A percentile compares a stretch with the other conserved stretches of the same genome.
Conservation (phyloP, 306 rosid species). For the Neltuma alba region DNA sequence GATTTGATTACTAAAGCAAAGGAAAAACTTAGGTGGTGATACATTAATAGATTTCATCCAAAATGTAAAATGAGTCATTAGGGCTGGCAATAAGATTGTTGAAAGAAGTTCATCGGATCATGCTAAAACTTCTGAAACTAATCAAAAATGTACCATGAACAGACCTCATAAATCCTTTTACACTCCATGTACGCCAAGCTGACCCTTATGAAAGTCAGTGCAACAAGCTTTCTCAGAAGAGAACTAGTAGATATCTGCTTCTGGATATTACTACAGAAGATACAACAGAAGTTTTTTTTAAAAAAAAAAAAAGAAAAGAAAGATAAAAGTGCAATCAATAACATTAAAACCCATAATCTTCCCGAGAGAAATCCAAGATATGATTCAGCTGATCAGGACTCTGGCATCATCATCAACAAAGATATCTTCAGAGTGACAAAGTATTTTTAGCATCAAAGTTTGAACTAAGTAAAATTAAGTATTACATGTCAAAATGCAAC, state of each 20-base stretch:
- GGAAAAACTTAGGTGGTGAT: background rate
- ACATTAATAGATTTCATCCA: background rate
- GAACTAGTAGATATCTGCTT: conserved; percentile 84
- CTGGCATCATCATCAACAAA: conserved; percentile 18
- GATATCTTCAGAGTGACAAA: conserved; percentile 15
- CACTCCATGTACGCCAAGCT: conserved; percentile 89
- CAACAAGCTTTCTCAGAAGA: conserved; percentile 70
- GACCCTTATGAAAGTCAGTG: conserved; percentile 65
- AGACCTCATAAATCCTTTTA: conserved; percentile 90
- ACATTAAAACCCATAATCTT: conserved; percentile 7
- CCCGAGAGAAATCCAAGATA: conserved; percentile 20
- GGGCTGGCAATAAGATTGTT: conserved; percentile 1
- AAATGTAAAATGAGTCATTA: background rate
- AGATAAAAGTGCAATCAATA: conserved; percentile 8
- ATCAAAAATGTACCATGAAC: conserved; percentile 27
- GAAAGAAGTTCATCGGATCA: conserved; percentile 7
- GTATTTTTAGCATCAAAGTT: background rate
- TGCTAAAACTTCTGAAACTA: conserved; percentile 24
- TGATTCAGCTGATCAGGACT: conserved; percentile 2
- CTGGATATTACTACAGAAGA: conserved; percentile 72
- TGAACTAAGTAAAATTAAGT: too few species aligned
- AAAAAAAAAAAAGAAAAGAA: conserved; percentile 9
- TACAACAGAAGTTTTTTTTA: conserved; percentile 10
- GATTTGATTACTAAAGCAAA: background rate
- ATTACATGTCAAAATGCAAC: background rate